A percentile compares a stretch with the other conserved stretches of the same genome.
phyloP scores from a whole-genome alignment of 2,329 filamentous ascomycete genomes.

The Colletotrichum sp. region DNA sequence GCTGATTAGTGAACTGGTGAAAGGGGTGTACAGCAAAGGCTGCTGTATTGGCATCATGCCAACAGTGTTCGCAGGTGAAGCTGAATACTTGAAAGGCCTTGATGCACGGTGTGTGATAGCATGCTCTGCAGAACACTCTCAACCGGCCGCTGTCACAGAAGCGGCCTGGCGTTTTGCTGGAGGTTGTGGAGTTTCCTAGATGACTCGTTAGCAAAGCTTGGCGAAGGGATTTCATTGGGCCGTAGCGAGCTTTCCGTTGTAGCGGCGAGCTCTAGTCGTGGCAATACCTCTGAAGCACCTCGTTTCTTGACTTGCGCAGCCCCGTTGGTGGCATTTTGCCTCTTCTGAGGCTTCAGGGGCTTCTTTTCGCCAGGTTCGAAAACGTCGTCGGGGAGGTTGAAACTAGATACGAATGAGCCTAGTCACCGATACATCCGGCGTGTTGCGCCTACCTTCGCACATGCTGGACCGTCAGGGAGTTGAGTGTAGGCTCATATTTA shows the following conservation, averaged over 20 bases:
- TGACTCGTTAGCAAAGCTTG: slow-evolving; percentile 30
- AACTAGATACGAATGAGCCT: slow-evolving; percentile 54
- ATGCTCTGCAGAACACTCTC: not conserved
- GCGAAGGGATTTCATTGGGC: slow-evolving; percentile 45
- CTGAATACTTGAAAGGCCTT: not conserved
- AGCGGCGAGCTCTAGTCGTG: not conserved
- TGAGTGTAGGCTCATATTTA: slow-evolving; percentile 75
- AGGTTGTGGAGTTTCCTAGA: slow-evolving; percentile 41
- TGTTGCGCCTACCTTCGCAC: slow-evolving; percentile 75
- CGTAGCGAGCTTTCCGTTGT: not conserved
- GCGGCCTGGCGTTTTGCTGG: slow-evolving; percentile 45
- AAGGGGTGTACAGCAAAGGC: not conserved
- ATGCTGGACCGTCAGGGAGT: slow-evolving; percentile 81
- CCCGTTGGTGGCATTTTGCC: slow-evolving; percentile 38
- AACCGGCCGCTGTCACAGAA: slow-evolving; percentile 45
- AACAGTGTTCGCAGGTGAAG: not conserved
- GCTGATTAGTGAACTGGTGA: not conserved
- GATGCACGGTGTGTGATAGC: not conserved
- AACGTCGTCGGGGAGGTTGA: slow-evolving; percentile 87
- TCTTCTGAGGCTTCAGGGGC: slow-evolving; percentile 57
- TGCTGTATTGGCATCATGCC: not conserved
- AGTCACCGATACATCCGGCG: not conserved
- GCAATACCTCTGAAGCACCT: slow-evolving; percentile 48
- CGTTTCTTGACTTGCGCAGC: slow-evolving; percentile 51
- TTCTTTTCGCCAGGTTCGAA: slow-evolving; percentile 81